These are phyloP conservation scores for Ustilago esculenta DNA, from an alignment of 1,284 basidiomycete species.

Conservation along the genomic window DNA sequence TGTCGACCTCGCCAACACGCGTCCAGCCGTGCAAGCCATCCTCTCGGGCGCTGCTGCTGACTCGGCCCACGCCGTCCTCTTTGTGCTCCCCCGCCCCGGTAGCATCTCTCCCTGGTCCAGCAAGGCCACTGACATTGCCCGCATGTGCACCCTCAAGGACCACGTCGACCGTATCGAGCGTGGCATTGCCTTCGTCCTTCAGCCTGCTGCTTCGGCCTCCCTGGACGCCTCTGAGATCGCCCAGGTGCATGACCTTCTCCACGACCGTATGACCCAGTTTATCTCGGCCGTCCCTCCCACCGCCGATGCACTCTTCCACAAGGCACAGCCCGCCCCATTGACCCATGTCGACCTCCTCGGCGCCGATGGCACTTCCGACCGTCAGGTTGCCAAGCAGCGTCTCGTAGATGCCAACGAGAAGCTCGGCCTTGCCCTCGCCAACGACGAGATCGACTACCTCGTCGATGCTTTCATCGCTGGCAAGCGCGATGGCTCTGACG, in stretches of 20 bases:
- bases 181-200: conserved; percentile 79
- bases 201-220: conserved; percentile 68
- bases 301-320: conserved; percentile 76
- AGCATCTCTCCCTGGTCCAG: conserved; percentile 93
- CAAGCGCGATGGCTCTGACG: conserved; percentile 68
- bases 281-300: conserved; percentile 71
- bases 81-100: conserved; percentile 60
- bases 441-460: conserved; percentile 92
- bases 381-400: conserved; percentile 46
- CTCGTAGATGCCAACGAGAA: conserved; percentile 82
- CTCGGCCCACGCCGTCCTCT: conserved; percentile 68
- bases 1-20: conserved; percentile 71
- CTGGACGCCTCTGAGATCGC: conserved; percentile 44
- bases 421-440: conserved; percentile 88
- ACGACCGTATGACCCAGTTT: conserved; percentile 93
- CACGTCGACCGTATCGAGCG: conserved; percentile 84
- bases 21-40: conserved; percentile 68
- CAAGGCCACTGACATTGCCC: conserved; percentile 90
- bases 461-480: conserved; percentile 81
- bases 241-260: conserved; percentile 44
- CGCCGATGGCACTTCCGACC: conserved; percentile 52
- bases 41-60: conserved; percentile 18
- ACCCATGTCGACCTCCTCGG: conserved; percentile 74
- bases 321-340: conserved; percentile 76
- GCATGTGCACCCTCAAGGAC: conserved; percentile 79